These are phyloP conservation scores for Ceratocystiopsis minuta DNA, from an alignment of 2,329 filamentous ascomycete species.

Conservation along the genomic window DNA sequence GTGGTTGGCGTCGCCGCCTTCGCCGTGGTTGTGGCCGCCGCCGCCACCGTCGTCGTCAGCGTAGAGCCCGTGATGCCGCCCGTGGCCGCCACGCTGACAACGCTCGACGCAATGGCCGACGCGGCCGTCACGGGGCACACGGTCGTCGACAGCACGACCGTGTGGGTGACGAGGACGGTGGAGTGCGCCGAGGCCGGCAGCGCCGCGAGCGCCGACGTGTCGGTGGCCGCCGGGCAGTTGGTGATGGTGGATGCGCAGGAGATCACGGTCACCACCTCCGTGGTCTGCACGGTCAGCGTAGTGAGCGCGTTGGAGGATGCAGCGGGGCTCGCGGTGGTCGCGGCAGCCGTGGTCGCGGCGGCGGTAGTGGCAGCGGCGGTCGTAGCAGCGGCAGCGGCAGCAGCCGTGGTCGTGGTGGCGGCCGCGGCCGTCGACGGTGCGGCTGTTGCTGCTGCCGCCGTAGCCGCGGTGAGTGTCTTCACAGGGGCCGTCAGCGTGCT, in stretches of 20 bases:
- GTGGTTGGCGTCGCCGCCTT: too few species aligned
- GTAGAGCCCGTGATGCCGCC: conserved; percentile 10
- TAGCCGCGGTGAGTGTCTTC: conserved; percentile 3
- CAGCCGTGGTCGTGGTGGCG: too few species aligned
- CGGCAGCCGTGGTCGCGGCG: conserved; percentile 15
- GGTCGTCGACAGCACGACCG: conserved; percentile 21
- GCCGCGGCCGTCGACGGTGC: neutral
- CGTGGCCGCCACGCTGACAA: conserved; percentile 12
- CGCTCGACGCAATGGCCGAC: neutral
- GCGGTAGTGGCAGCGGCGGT: conserved; percentile 9
- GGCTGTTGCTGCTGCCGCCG: neutral
- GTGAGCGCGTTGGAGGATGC: conserved; percentile 16
- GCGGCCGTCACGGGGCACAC: conserved; percentile 21
- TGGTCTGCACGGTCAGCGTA: conserved; percentile 18
- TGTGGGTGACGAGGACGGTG: conserved; percentile 18
- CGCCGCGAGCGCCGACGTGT: too few species aligned
- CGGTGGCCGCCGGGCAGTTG: conserved; percentile 18
- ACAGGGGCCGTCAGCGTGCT: conserved; percentile 12
- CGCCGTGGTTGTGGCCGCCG: neutral
- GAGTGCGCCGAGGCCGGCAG: conserved; percentile 3
- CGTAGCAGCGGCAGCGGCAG: conserved; percentile 9
- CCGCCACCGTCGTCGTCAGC: conserved; percentile 10
- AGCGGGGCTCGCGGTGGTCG: conserved; percentile 8
- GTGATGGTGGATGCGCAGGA: conserved; percentile 19
- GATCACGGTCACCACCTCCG: conserved; percentile 18